phyloP scores from a whole-genome alignment of 805 yeast genomes.

The Kodamaea jinghongensis region DNA sequence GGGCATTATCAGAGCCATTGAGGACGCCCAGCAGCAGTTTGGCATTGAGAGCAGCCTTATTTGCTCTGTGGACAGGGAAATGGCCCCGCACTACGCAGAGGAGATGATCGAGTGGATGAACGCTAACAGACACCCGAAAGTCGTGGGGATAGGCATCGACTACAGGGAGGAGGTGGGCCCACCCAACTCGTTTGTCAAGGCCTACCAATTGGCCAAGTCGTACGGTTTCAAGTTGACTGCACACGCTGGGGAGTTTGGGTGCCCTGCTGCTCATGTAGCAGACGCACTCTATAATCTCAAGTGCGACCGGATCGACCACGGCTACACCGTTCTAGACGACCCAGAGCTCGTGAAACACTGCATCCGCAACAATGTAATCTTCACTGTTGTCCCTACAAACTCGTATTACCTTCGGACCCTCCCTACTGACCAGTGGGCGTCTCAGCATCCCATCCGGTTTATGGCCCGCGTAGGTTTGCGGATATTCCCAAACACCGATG shows the following conservation, averaged over 20 bases:
- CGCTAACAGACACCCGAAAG: constrained; percentile 17
- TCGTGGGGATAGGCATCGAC: constrained; percentile 29
- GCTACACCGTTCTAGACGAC: constrained; percentile 27
- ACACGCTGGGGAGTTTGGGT: constrained; percentile 30
- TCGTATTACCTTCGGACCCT: constrained; percentile 27
- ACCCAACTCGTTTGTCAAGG: constrained; percentile 23
- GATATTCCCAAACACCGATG: constrained; percentile 31
- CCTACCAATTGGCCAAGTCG: constrained; percentile 20
- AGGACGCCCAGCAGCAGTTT: constrained; percentile 15
- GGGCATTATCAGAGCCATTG: constrained; percentile 22
- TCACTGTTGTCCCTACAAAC: constrained; percentile 30
- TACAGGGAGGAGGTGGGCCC: constrained; percentile 28
- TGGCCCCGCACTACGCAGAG: constrained; percentile 20
- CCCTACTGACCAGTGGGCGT: constrained; percentile 25
- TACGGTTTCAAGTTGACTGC: constrained; percentile 25
- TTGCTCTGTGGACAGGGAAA: constrained; percentile 28
- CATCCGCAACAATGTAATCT: constrained; percentile 14
- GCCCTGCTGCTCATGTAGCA: constrained; percentile 25
- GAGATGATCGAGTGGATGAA: constrained; percentile 28
- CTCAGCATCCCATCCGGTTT: constrained; percentile 25
- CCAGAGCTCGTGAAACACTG: constrained; percentile 20
- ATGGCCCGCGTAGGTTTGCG: constrained; percentile 24
- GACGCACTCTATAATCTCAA: constrained; percentile 20
- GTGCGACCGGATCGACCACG: constrained; percentile 28
- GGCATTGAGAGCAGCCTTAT: constrained; percentile 22